These are phyloP conservation scores for Blastocystis sp. DNA, from an alignment of 352 stramenopile species.

Conservation along the genomic window DNA sequence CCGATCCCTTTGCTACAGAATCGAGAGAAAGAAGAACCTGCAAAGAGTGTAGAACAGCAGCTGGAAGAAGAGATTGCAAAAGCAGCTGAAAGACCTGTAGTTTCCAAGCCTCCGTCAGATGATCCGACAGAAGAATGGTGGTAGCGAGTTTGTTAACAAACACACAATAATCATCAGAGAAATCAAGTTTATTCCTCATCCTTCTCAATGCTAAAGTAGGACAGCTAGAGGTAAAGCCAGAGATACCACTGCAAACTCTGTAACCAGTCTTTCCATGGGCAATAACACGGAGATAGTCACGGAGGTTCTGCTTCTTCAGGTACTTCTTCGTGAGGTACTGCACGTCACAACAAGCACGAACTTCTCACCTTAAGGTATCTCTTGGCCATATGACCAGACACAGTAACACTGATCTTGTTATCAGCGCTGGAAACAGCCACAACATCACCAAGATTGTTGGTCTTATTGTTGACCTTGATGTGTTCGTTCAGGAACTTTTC, in stretches of 20 bases:
- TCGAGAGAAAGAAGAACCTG: neutral
- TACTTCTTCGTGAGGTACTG: constrained; percentile 99
- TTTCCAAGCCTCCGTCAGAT: neutral
- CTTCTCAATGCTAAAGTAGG: constrained; percentile 47
- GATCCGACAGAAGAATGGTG: constrained; percentile 24
- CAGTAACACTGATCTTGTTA: constrained; percentile 89
- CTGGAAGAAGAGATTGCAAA: constrained; percentile 21
- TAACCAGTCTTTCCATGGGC: constrained; percentile 95
- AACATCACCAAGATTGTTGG: constrained; percentile 84
- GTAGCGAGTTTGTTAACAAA: constrained; percentile 44
- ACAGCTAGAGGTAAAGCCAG: neutral
- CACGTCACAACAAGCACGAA: neutral
- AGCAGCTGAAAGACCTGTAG: neutral
- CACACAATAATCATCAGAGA: constrained; percentile 25
- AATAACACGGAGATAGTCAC: constrained; percentile 99
- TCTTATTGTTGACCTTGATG: constrained; percentile 99
- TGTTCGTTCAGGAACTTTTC: constrained; percentile 98
- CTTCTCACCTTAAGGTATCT: constrained; percentile 74
- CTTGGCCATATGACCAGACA: constrained; percentile 91
- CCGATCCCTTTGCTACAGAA: neutral
- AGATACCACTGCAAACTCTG: constrained; percentile 75
- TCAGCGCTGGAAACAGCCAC: constrained; percentile 92
- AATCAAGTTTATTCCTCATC: constrained; percentile 36
- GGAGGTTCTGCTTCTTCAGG: constrained; percentile 99
- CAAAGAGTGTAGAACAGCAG: constrained; percentile 6